phyloP scores from a whole-genome alignment of 73 alveolate species.

The Effrenium voratum region DNA sequence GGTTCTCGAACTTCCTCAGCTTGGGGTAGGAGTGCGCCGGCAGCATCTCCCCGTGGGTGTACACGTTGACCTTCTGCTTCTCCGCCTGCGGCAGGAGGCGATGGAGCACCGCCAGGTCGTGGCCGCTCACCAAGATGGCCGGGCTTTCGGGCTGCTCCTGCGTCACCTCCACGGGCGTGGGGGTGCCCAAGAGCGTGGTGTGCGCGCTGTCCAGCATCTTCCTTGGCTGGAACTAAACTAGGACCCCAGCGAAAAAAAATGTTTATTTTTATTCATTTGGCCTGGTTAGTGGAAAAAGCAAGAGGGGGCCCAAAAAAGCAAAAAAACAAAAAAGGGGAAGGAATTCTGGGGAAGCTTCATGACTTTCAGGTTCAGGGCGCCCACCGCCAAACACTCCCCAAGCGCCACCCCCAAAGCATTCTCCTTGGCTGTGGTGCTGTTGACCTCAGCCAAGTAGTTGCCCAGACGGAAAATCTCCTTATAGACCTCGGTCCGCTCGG shows the following conservation, averaged over 20 bases:
- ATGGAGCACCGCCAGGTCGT: constrained; percentile 13
- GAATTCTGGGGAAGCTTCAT: no score
- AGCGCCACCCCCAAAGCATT: neutral
- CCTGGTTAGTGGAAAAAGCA: no score
- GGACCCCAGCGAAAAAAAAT: no score
- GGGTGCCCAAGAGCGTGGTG: constrained; percentile 55
- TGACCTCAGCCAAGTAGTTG: constrained; percentile 22
- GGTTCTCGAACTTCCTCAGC: constrained; percentile 33
- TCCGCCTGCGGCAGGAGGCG: constrained; percentile 19
- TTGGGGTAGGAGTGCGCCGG: constrained; percentile 93
- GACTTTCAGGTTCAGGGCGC: constrained; percentile 25
- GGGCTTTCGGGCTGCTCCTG: constrained; percentile 55
- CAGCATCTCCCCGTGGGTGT: constrained; percentile 94
- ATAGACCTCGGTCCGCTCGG: no score
- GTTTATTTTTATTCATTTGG: no score
- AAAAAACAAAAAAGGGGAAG: no score
- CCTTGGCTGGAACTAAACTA: no score
- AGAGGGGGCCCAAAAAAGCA: no score
- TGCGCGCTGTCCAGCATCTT: constrained; percentile 60
- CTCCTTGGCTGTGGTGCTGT: constrained; percentile 34
- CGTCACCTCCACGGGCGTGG: constrained; percentile 73
- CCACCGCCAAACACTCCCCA: neutral
- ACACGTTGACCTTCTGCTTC: constrained; percentile 59
- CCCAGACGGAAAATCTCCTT: constrained; percentile 86
- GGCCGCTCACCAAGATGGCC: constrained; percentile 56